phyloP scores from a whole-genome alignment of 2,329 filamentous ascomycete species.

The Alternaria postmessia region DNA sequence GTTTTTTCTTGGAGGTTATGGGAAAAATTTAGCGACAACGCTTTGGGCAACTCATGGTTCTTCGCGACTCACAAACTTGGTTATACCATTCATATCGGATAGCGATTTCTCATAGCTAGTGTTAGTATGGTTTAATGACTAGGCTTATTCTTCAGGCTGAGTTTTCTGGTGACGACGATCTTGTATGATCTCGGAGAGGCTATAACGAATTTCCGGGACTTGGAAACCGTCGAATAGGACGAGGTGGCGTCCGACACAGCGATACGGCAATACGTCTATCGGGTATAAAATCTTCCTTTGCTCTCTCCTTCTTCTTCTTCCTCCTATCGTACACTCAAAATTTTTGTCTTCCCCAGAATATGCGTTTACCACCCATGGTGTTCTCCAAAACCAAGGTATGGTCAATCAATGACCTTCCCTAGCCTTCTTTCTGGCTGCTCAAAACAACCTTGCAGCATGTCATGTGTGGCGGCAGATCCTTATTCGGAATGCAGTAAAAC shows the following conservation, averaged over 20 bases:
- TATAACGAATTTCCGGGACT: accelerated
- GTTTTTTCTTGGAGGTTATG: not conserved
- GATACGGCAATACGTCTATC: too few relatives aligned
- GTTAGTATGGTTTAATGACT: constrained; percentile 6
- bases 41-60: not conserved
- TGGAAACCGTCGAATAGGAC: not conserved
- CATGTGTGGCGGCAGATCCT: not conserved
- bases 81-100: not conserved
- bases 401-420: not conserved
- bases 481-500: accelerated
- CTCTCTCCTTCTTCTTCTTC: not conserved
- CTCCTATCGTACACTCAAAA: too few relatives aligned
- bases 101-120: not conserved
- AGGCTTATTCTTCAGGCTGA: not conserved
- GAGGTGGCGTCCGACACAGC: not conserved
- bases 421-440: not conserved
- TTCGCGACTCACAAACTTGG: not conserved
- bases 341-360: too few relatives aligned
- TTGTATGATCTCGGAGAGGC: not conserved
- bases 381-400: not conserved
- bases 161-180: not conserved
- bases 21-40: not conserved
- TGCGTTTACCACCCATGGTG: too few relatives aligned
- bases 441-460: accelerated
- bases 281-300: not conserved